Conservation (phyloP, 495 filamentous ascomycete species). For the Cercophora scortea region DNA sequence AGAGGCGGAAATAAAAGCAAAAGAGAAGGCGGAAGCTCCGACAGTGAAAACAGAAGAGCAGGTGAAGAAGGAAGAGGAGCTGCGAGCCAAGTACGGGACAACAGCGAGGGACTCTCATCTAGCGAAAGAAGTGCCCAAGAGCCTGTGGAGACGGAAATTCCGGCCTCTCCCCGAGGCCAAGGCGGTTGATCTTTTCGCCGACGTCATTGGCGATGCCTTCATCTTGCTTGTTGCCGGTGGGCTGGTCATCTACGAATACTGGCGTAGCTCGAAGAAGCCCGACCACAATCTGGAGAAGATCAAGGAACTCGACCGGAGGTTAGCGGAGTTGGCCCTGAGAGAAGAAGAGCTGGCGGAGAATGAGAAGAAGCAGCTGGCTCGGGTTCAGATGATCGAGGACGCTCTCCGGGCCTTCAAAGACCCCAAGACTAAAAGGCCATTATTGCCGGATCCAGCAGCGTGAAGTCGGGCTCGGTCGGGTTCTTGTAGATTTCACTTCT, state of each 20-base stretch:
- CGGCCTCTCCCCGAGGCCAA: slow-evolving; percentile 82
- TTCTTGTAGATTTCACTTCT: not conserved
- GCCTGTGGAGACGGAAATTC: slow-evolving; percentile 45
- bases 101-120: slow-evolving; percentile 27
- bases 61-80: slow-evolving; percentile 52
- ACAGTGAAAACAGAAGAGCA: slow-evolving; percentile 77
- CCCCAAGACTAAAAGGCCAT: slow-evolving; percentile 39
- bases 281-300: slow-evolving; percentile 58
- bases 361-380: slow-evolving; percentile 47
- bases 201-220: slow-evolving; percentile 88
- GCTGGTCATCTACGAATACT: slow-evolving; percentile 77
- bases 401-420: slow-evolving; percentile 55
- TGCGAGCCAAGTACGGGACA: slow-evolving; percentile 33
- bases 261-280: slow-evolving; percentile 62
- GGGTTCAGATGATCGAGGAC: slow-evolving; percentile 60
- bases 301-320: slow-evolving; percentile 61
- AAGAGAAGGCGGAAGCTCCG: slow-evolving; percentile 60
- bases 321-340: slow-evolving; percentile 50
- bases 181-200: slow-evolving; percentile 91
- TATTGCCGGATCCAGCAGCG: slow-evolving; percentile 20
- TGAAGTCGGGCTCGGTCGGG: not conserved
- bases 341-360: slow-evolving; percentile 59
- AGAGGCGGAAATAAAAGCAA: slow-evolving; percentile 49
- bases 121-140: slow-evolving; percentile 22
- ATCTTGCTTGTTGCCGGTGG: slow-evolving; percentile 73